Evolutionary conservation across 179 eudicot species (phyloP), one percentile per base, ranked within the genome.

Genomic region (Heliamphora ciliata): DNA sequence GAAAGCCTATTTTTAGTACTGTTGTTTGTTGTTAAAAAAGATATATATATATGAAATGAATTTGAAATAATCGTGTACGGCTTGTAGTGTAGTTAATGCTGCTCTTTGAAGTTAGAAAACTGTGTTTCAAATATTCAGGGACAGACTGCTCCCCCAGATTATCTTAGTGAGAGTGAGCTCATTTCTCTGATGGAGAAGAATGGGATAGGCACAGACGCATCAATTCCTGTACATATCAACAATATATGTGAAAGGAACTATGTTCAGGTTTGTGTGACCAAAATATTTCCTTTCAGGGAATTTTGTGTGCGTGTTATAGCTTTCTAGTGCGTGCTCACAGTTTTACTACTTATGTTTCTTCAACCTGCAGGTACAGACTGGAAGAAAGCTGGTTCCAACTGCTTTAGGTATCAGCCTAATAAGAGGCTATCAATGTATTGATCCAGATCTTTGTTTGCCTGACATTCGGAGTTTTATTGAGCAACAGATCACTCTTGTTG

Each of bases 141-240:
- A 13, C 86, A 84, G 50, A 95, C 98, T 21, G 81, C 84, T 9
- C 91, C 98, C 79, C 98, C 98, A 72, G 98, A 93, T 90, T 93
- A 89, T 86, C 97, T 93, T 47, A 92, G 86, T 58, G 98, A 95
- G 85, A 95, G 98, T 87, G 98, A 95, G 87, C 89, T 93, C 59
- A 95, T 95, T 82, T 92, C 98, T n/a, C 89, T 95, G 18, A 95
- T 95, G 98, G 98, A 95, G 85, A 95, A 95, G 87, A 89, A 95
- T 82, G 98, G 97, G 86, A 95, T 95, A 82, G 98, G 98, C 58
- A 95, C 98, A 56, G 98, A 95, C 87, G 98, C 98, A 84, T 95
- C 98, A 5, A 95, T 95, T 83, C 89, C 98, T 58, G 98, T 95
- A 8, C 98, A 95, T 88, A 93, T 95, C 72, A 95, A 93, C 91